Percentiles rank a stretch among this genome's conserved stretches.
These are phyloP conservation scores for Chlamydomonas eustigma DNA, from an alignment of 139 green algal genomes.

Conservation along the genomic window DNA sequence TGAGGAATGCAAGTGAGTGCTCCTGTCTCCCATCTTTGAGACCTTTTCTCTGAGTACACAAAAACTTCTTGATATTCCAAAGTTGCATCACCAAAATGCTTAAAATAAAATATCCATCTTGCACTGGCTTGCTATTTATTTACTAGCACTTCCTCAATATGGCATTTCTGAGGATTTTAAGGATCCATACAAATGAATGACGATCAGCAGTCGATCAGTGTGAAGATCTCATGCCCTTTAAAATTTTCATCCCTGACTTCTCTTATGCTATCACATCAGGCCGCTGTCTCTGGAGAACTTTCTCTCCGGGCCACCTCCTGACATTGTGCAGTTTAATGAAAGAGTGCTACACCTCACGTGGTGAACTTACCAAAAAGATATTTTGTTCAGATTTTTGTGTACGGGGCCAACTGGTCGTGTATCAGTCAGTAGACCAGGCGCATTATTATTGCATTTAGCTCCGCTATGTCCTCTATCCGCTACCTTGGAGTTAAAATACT, in stretches of 20 bases:
- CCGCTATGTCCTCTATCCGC: not conserved
- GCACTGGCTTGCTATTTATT: not conserved
- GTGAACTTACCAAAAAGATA: no score
- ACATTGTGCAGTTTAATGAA: not conserved
- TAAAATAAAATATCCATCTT: not conserved
- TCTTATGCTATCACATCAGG: not conserved
- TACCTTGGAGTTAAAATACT: not conserved
- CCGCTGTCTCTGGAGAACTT: not conserved
- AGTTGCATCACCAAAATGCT: not conserved
- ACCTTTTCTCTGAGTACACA: no score
- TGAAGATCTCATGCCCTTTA: not conserved
- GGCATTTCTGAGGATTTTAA: no score
- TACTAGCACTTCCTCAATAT: not conserved
- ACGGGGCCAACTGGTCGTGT: no score
- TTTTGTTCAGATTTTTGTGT: no score
- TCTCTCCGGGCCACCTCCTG: conserved; percentile 3
- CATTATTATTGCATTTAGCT: no score
- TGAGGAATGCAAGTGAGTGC: no score
- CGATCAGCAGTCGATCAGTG: not conserved
- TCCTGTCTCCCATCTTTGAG: no score
- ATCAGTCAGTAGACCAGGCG: no score
- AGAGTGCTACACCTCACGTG: not conserved
- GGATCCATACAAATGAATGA: no score
- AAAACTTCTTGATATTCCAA: no score
- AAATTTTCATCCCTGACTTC: not conserved